A percentile compares a stretch with the other conserved stretches of the same genome.
Evolutionary conservation across 176 grass and related monocot genomes (phyloP).

Genomic region (Ensete ventricosum): DNA sequence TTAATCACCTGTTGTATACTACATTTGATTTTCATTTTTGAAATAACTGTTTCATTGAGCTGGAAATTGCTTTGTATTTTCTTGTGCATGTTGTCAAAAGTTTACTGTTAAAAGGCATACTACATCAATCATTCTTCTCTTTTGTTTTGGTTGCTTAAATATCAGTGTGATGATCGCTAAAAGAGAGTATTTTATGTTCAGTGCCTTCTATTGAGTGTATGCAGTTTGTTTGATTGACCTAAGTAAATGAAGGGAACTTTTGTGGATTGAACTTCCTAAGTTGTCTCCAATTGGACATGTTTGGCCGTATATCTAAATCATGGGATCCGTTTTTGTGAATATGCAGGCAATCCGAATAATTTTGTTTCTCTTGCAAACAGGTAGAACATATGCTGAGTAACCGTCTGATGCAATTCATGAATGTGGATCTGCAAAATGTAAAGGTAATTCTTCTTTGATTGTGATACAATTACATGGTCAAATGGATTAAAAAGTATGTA

Average conservation of each 20-base stretch:
- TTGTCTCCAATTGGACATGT: not conserved
- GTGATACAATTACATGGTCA: not conserved
- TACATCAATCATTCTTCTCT: too few species aligned
- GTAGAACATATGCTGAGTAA: constrained; percentile 96
- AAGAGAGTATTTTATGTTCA: not conserved
- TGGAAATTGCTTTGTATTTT: too few species aligned
- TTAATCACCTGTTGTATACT: too few species aligned
- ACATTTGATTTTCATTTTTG: too few species aligned
- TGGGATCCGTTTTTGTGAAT: not conserved
- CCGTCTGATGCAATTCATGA: constrained; percentile 60
- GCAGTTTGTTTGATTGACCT: not conserved
- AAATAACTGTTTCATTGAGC: too few species aligned
- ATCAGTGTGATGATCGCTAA: not conserved
- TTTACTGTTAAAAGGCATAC: too few species aligned
- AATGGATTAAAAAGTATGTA: not conserved
- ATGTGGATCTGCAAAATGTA: constrained; percentile 61
- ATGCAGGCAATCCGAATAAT: constrained; percentile 1
- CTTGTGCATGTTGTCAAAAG: too few species aligned
- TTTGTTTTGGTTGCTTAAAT: too few species aligned
- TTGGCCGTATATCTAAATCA: not conserved
- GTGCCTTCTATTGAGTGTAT: not conserved
- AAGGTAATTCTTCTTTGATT: constrained; percentile 35
- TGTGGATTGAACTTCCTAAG: not conserved
- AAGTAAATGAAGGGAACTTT: not conserved
- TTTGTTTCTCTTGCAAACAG: constrained; percentile 36